These are phyloP conservation scores for Plasmodium knowlesi DNA, from an alignment of 169 alveolate genomes.

Conservation along the genomic window DNA sequence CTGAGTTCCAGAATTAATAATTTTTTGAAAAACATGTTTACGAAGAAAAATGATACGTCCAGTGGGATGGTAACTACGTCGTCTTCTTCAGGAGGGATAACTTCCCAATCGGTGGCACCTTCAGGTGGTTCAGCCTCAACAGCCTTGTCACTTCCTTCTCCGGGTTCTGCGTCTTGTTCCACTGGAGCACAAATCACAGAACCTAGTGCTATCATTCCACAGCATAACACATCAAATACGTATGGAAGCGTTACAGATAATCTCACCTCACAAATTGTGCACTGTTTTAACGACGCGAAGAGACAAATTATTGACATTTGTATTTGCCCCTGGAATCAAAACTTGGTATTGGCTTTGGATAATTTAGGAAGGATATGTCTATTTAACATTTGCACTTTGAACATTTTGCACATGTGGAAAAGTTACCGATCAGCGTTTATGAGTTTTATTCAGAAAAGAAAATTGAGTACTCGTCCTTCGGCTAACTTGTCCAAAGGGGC, in stretches of 20 bases:
- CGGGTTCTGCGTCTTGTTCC: neutral
- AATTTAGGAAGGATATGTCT: constrained; percentile 54
- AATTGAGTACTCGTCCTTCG: neutral
- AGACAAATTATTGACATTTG: constrained; percentile 63
- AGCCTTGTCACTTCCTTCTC: neutral
- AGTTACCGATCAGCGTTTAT: constrained; percentile 68
- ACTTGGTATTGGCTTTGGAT: constrained; percentile 40
- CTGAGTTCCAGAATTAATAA: constrained; percentile 60
- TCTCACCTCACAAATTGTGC: constrained; percentile 21
- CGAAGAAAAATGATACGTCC: constrained; percentile 11
- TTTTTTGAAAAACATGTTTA: constrained; percentile 60
- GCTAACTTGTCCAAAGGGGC: neutral
- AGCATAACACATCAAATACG: neutral
- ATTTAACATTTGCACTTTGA: constrained; percentile 24
- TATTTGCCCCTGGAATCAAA: constrained; percentile 60
- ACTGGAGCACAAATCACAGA: neutral
- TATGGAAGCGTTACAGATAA: constrained; percentile 3
- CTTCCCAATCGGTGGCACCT: neutral
- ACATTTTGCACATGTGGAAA: constrained; percentile 66
- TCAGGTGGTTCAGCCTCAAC: neutral
- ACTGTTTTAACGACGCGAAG: constrained; percentile 58
- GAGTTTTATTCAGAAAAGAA: constrained; percentile 39
- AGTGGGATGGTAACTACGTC: neutral
- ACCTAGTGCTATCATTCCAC: neutral
- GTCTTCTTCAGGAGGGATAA: neutral